Percentiles rank a stretch among this genome's conserved stretches.
Evolutionary conservation across 768 basidiomycete species (phyloP).

Genomic region (Boletus patriciae): DNA sequence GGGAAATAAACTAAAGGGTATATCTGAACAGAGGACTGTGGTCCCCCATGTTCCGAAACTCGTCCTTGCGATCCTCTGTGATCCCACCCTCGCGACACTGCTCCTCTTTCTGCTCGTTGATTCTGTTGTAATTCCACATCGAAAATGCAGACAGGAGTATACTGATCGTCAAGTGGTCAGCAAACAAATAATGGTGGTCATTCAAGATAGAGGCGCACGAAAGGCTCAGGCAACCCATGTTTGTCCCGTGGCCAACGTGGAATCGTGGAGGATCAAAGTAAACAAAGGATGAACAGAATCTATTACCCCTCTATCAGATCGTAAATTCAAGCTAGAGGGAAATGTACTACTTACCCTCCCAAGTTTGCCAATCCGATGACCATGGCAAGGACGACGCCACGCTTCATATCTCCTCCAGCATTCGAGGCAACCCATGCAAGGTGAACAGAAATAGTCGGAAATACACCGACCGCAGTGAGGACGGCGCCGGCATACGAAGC

Average conservation of each 20-base stretch:
- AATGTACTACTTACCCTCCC: slow-evolving; percentile 43
- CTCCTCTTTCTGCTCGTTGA: slow-evolving; percentile 50
- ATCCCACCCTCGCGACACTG: slow-evolving; percentile 46
- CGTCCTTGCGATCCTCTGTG: slow-evolving; percentile 36
- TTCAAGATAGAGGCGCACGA: slow-evolving; percentile 17
- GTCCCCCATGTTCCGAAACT: slow-evolving; percentile 52
- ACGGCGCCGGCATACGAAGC: slow-evolving; percentile 46
- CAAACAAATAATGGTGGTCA: slow-evolving; percentile 21
- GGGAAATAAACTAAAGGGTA: slow-evolving; percentile 12
- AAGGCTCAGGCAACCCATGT: slow-evolving; percentile 33
- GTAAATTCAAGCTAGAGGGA: background rate
- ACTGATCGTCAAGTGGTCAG: slow-evolving; percentile 33
- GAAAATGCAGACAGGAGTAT: slow-evolving; percentile 40
- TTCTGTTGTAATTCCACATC: slow-evolving; percentile 49
- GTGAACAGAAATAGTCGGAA: slow-evolving; percentile 45
- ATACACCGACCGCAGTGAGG: slow-evolving; percentile 52
- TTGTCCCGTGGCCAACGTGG: slow-evolving; percentile 38
- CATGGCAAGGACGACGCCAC: slow-evolving; percentile 50
- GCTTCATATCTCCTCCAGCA: slow-evolving; percentile 54
- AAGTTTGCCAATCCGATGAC: slow-evolving; percentile 55
- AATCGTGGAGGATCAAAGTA: slow-evolving; percentile 41
- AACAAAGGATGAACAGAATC: slow-evolving; percentile 42
- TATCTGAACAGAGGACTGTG: slow-evolving; percentile 57
- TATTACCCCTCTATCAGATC: slow-evolving; percentile 15
- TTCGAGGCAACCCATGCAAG: slow-evolving; percentile 58